Conservation (phyloP, 306 rosid species). For the Fagus sylvatica region DNA sequence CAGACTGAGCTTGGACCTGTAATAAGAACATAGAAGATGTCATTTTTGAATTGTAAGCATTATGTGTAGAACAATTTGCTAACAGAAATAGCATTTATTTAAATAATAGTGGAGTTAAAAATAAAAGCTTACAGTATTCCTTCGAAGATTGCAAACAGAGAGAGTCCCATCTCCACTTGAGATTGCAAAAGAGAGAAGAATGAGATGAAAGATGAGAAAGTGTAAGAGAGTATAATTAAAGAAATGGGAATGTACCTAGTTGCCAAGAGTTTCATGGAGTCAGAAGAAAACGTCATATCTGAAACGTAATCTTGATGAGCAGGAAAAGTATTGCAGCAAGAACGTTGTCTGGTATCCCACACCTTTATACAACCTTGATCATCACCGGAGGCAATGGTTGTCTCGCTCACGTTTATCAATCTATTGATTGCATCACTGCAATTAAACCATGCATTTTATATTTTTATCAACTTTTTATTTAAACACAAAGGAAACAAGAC, state of each 20-base stretch:
- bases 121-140: slow-evolving; percentile 62
- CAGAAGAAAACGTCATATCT: slow-evolving; percentile 74
- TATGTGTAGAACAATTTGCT: slow-evolving; percentile 1
- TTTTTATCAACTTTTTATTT: too few relatives aligned
- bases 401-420: slow-evolving; percentile 65
- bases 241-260: slow-evolving; percentile 56
- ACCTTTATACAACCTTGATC: slow-evolving; percentile 89
- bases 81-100: neutral
- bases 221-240: neutral
- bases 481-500: too few relatives aligned
- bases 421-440: slow-evolving; percentile 69
- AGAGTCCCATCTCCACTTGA: slow-evolving; percentile 90
- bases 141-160: slow-evolving; percentile 84
- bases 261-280: slow-evolving; percentile 70
- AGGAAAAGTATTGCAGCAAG: slow-evolving; percentile 76
- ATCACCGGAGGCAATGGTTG: slow-evolving; percentile 86
- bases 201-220: slow-evolving; percentile 5
- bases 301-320: slow-evolving; percentile 79
- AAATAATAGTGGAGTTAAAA: neutral
- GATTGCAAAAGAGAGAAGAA: slow-evolving; percentile 20
- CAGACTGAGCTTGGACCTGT: slow-evolving; percentile 76
- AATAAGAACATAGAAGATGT: slow-evolving; percentile 29
- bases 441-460: too few relatives aligned
- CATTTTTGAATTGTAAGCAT: neutral
- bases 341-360: slow-evolving; percentile 85